phyloP scores from a whole-genome alignment of 192 early-diverging fungal species.

The Backusella liffmaniae region DNA sequence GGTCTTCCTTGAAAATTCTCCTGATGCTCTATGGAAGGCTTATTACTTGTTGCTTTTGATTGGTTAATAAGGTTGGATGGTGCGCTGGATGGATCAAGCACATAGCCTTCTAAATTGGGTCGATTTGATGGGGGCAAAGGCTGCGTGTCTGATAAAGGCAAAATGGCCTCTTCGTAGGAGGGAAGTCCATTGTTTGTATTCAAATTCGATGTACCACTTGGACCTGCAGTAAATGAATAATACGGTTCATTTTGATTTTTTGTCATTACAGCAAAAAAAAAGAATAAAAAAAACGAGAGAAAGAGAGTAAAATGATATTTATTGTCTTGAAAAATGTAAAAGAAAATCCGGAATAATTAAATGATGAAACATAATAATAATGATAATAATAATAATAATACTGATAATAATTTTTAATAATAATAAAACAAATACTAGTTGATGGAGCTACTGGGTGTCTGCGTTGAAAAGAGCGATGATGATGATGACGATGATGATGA shows the following conservation, averaged over 20 bases:
- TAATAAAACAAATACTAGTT: not conserved
- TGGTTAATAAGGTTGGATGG: not conserved
- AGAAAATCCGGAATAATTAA: not conserved
- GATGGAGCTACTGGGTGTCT: not conserved
- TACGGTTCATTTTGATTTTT: conserved; percentile 1
- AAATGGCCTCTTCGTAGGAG: conserved; percentile 15
- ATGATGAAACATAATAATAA: not conserved
- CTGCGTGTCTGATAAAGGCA: not conserved
- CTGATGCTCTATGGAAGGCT: not conserved
- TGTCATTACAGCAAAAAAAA: not conserved
- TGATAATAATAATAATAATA: not conserved
- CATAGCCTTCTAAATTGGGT: conserved; percentile 8
- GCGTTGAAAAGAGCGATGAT: not conserved
- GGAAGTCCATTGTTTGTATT: not conserved
- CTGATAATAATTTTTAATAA: not conserved
- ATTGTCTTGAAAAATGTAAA: not conserved
- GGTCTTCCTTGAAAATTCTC: conserved; percentile 16
- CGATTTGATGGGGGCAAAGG: not conserved
- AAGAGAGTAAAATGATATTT: not conserved
- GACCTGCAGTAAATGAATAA: not conserved
- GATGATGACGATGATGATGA: not conserved
- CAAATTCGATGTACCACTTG: not conserved
- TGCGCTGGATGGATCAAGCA: not conserved
- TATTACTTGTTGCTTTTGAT: not conserved
- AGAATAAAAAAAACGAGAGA: not conserved